These are phyloP conservation scores for Stachybotrys echinatus DNA, from an alignment of 2,329 filamentous ascomycete genomes.

Conservation along the genomic window DNA sequence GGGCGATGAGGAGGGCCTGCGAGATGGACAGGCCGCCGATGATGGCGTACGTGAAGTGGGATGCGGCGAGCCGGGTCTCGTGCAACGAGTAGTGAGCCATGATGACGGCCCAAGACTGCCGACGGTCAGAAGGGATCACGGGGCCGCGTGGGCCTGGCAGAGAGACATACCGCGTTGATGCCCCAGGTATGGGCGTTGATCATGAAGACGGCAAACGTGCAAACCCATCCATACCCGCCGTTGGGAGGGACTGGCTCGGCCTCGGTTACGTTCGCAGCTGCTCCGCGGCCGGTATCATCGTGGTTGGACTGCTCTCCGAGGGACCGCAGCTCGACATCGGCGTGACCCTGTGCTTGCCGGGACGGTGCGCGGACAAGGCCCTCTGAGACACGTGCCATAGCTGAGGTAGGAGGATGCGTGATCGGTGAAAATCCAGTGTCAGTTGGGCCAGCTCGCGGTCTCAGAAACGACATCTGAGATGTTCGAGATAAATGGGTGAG, in stretches of 20 bases:
- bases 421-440: no score
- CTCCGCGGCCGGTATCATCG: neutral
- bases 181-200: slow-evolving; percentile 35
- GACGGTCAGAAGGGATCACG: neutral
- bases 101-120: slow-evolving; percentile 45
- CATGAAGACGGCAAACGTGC: slow-evolving; percentile 21
- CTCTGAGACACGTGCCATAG: no score
- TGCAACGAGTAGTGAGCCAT: slow-evolving; percentile 45
- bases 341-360: neutral
- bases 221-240: slow-evolving; percentile 47
- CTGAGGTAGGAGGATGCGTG: no score
- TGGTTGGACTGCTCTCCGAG: neutral
- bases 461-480: no score
- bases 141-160: neutral
- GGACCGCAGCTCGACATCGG: neutral
- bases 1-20: slow-evolving; percentile 25
- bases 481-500: no score
- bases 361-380: no score
- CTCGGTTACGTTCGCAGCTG: neutral
- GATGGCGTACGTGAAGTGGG: slow-evolving; percentile 1
- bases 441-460: no score
- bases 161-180: slow-evolving; percentile 19
- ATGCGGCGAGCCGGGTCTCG: neutral
- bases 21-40: slow-evolving; percentile 2
- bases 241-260: slow-evolving; percentile 19